These are phyloP conservation scores for Neonectria punicea DNA, from an alignment of 2,329 filamentous ascomycete genomes.

Conservation along the genomic window DNA sequence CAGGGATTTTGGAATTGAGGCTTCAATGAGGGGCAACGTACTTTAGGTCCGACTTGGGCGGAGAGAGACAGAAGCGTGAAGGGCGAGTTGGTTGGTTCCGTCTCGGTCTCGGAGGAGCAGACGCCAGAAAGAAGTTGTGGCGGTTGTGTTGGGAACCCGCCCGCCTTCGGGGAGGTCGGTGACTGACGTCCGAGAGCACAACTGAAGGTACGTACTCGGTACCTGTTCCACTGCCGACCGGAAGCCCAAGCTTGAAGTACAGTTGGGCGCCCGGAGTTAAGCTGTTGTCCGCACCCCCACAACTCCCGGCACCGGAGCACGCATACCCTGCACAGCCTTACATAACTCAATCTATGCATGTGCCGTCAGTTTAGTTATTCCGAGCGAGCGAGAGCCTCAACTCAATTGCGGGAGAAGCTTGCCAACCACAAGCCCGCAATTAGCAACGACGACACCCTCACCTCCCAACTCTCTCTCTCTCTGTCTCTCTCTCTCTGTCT, in stretches of 20 bases:
- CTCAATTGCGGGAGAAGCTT: slow-evolving; percentile 33
- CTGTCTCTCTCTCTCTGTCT: neutral
- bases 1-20: neutral
- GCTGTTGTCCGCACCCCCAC: slow-evolving; percentile 24
- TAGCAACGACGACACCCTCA: slow-evolving; percentile 35
- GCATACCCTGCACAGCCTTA: slow-evolving; percentile 20
- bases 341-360: slow-evolving; percentile 33
- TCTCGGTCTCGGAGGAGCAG: neutral
- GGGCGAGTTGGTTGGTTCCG: no score
- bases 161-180: slow-evolving; percentile 12
- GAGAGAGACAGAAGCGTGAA: no score
- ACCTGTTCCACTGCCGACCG: neutral
- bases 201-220: slow-evolving; percentile 2
- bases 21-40: neutral
- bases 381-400: slow-evolving; percentile 32
- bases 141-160: slow-evolving; percentile 22
- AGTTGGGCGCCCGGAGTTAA: slow-evolving; percentile 35
- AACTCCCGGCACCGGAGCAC: slow-evolving; percentile 30
- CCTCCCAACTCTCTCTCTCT: slow-evolving; percentile 12
- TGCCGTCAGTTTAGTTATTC: slow-evolving; percentile 34
- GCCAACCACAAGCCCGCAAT: slow-evolving; percentile 45
- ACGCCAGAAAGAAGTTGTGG: slow-evolving; percentile 4
- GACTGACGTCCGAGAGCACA: slow-evolving; percentile 12
- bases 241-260: no score
- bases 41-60: neutral